phyloP scores from a whole-genome alignment of 2,329 filamentous ascomycete genomes.

The Ophiocordyceps polyrhachis-furcata region DNA sequence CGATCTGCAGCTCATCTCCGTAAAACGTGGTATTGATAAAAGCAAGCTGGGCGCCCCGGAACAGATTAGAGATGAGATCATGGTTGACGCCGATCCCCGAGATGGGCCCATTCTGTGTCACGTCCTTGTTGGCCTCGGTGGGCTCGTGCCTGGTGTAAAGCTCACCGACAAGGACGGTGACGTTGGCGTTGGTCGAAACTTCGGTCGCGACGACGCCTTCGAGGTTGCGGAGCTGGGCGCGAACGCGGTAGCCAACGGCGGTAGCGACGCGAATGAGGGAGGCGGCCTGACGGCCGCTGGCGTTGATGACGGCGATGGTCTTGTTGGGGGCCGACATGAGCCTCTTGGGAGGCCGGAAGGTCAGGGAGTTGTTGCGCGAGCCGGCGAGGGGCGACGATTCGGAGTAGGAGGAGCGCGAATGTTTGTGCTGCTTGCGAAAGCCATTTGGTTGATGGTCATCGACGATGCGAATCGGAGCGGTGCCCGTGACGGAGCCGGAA shows the following conservation, averaged over 20 bases:
- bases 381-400: slow-evolving; percentile 34
- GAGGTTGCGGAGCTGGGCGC: slow-evolving; percentile 74
- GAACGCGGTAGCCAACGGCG: slow-evolving; percentile 82
- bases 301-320: slow-evolving; percentile 88
- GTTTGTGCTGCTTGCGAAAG: slow-evolving; percentile 32
- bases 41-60: slow-evolving; percentile 67
- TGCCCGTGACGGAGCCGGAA: slow-evolving; percentile 18
- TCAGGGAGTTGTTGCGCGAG: slow-evolving; percentile 40
- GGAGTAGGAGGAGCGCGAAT: slow-evolving; percentile 42
- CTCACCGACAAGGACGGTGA: slow-evolving; percentile 45
- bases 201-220: slow-evolving; percentile 81
- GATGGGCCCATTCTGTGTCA: slow-evolving; percentile 49
- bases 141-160: slow-evolving; percentile 37
- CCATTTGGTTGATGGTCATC: slow-evolving; percentile 17
- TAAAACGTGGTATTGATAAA: slow-evolving; percentile 98
- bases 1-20: slow-evolving; percentile 83
- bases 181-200: slow-evolving; percentile 62
- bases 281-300: slow-evolving; percentile 85
- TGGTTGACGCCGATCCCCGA: slow-evolving; percentile 50
- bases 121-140: slow-evolving; percentile 34
- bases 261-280: slow-evolving; percentile 88
- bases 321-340: slow-evolving; percentile 45
- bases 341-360: slow-evolving; percentile 40
- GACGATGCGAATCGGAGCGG: slow-evolving; percentile 18
- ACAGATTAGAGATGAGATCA: slow-evolving; percentile 56